Conservation (phyloP, 768 basidiomycete species). For the Boletus subparvulus region DNA sequence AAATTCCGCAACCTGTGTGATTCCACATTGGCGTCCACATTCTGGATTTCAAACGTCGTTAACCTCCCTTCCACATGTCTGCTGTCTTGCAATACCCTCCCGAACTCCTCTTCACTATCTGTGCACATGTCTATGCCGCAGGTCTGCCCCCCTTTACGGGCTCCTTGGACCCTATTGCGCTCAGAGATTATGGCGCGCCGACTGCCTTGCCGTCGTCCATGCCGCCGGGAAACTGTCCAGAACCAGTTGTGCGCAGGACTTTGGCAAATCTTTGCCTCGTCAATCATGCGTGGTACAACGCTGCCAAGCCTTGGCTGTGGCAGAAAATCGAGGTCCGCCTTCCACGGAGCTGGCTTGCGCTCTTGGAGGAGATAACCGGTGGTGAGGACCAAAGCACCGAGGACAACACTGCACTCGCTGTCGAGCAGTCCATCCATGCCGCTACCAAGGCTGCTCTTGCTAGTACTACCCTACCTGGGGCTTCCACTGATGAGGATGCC, state of each 20-base stretch:
- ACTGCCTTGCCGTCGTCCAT: slow-evolving; percentile 70
- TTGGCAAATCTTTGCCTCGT: slow-evolving; percentile 74
- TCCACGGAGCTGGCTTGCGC: slow-evolving; percentile 79
- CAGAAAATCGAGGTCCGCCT: slow-evolving; percentile 78
- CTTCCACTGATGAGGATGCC: slow-evolving; percentile 39
- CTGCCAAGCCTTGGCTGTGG: slow-evolving; percentile 90
- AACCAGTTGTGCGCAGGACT: slow-evolving; percentile 61
- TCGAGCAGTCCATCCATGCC: slow-evolving; percentile 65
- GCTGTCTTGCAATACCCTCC: slow-evolving; percentile 54
- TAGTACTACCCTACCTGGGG: slow-evolving; percentile 37
- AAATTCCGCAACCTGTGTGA: not conserved
- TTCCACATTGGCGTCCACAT: not conserved
- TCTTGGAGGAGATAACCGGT: slow-evolving; percentile 78
- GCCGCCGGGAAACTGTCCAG: slow-evolving; percentile 69
- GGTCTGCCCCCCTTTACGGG: slow-evolving; percentile 52
- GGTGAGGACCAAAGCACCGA: slow-evolving; percentile 51
- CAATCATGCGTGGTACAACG: slow-evolving; percentile 73
- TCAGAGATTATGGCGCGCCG: slow-evolving; percentile 45
- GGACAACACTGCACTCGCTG: slow-evolving; percentile 60
- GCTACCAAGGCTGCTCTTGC: slow-evolving; percentile 64
- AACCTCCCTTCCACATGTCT: slow-evolving; percentile 13
- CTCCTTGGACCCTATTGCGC: slow-evolving; percentile 71
- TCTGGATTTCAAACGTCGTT: no score
- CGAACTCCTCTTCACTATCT: slow-evolving; percentile 72
- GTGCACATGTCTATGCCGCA: slow-evolving; percentile 65